These are phyloP conservation scores for Aspergillus persii DNA, from an alignment of 2,329 filamentous ascomycete genomes.

Conservation along the genomic window DNA sequence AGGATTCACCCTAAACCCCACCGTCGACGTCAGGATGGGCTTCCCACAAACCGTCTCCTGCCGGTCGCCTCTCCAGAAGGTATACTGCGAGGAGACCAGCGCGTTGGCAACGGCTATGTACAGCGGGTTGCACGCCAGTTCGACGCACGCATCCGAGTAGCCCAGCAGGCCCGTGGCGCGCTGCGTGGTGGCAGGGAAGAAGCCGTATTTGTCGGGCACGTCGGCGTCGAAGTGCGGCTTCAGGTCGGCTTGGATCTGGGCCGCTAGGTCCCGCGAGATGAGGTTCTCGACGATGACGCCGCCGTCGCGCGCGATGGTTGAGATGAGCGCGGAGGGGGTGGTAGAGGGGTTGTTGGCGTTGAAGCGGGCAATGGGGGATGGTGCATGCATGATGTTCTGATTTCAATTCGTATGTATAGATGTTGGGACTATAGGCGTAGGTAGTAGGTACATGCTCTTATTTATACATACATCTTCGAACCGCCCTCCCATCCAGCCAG, in stretches of 20 bases:
- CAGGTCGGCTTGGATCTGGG: conserved; percentile 39
- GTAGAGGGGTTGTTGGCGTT: neutral
- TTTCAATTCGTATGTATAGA: neutral
- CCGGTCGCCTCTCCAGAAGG: conserved; percentile 37
- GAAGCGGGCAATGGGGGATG: neutral
- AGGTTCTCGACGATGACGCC: conserved; percentile 33
- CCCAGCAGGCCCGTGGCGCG: conserved; percentile 41
- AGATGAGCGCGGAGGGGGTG: neutral
- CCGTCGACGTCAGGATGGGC: conserved; percentile 38
- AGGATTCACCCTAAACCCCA: conserved; percentile 33
- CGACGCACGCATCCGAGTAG: conserved; percentile 39
- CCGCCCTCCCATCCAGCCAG: too few relatives aligned
- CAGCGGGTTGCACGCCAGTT: conserved; percentile 36
- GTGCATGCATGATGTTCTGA: neutral
- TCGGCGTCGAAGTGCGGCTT: conserved; percentile 40
- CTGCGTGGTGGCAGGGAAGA: conserved; percentile 42
- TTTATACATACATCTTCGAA: too few relatives aligned
- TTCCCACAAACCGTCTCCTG: conserved; percentile 33
- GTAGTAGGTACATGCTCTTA: too few relatives aligned
- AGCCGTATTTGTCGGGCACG: conserved; percentile 36
- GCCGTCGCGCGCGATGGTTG: neutral
- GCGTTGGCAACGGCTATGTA: conserved; percentile 36
- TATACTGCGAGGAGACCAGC: conserved; percentile 37
- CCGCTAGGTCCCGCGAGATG: conserved; percentile 30
- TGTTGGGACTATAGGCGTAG: neutral